Evolutionary conservation across 2,329 filamentous ascomycete genomes (phyloP), one percentile per base, ranked within the genome.

Genomic region (Cryphonectria carpinicola): DNA sequence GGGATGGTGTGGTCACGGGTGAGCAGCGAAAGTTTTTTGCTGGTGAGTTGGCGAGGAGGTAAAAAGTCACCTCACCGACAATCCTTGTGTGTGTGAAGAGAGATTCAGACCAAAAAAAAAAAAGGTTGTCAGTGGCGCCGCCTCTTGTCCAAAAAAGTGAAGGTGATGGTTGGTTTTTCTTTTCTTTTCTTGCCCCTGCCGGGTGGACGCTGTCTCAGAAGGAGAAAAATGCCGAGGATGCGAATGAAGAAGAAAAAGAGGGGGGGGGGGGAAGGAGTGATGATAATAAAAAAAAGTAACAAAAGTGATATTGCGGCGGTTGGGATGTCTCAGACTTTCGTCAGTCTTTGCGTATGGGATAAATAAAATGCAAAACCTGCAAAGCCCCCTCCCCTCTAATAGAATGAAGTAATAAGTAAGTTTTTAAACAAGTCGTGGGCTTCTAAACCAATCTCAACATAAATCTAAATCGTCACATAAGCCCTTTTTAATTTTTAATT

Each of bases 281-380:
- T n/a, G n/a, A n/a, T n/a, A n/a, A n/a, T n/a, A n/a, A n/a, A 11
- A 39, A 39, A 11, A 58, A 62, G 39, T 39, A n/a, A 62, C 41
- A 62, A 41, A 39, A 6, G 22, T 41, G 28, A 58, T 64, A 46
- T 64, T 64, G 32, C 8, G 58, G 58, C 58, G 58, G 58, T 61
- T 61, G 58, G 58, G 58, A 61, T 64, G 61, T 64, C 61, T 64
- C 39, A 64, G 61, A 43, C 37, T 32, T 43, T 46, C 22, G 46
- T n/a, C 37, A 28, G 28, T 41, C 7, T n/a, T 28, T 63, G 61
- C n/a, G 35, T 22, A 22, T 58, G 54, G 54, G 7, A 58, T 32
- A 58, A 11, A 49, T 10, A 22, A 49, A 11, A 1, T 49, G 14
- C 14, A 39, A 4, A n/a, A n/a, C 17, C n/a, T 66, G 19, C 52